A percentile compares a stretch with the other conserved stretches of the same genome.
Conservation (phyloP, 768 basidiomycete species). For the Boletus sp. region DNA sequence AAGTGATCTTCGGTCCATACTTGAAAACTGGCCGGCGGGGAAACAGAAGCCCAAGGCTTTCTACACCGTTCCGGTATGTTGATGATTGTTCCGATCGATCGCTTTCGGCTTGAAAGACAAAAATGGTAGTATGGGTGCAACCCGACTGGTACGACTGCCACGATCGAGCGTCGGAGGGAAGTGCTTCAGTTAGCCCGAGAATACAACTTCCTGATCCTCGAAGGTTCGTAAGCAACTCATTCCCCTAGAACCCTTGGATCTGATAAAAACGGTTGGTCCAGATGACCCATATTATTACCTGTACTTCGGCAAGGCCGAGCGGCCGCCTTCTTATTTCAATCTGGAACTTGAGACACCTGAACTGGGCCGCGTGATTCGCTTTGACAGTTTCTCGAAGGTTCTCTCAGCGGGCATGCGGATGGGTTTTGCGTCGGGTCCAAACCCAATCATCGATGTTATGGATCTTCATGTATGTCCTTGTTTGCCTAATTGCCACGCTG, state of each 20-base stretch:
- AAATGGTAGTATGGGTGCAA: constrained; percentile 72
- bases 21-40: constrained; percentile 71
- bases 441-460: constrained; percentile 61
- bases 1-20: constrained; percentile 53
- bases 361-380: constrained; percentile 78
- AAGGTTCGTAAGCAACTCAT: constrained; percentile 48
- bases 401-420: constrained; percentile 74
- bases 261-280: constrained; percentile 24
- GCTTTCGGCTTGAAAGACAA: background rate
- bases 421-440: constrained; percentile 80
- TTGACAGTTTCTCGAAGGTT: constrained; percentile 89
- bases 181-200: constrained; percentile 70
- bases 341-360: constrained; percentile 68
- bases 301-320: constrained; percentile 64
- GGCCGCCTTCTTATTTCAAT: constrained; percentile 77
- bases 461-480: constrained; percentile 58
- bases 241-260: background rate
- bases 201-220: constrained; percentile 79
- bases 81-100: constrained; percentile 7
- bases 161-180: constrained; percentile 65
- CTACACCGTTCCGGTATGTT: constrained; percentile 74
- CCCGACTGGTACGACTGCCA: constrained; percentile 79
- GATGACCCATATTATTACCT: constrained; percentile 82
- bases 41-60: constrained; percentile 75
- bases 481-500: constrained; percentile 15